Percentiles rank a stretch among this genome's conserved stretches.
Conservation (phyloP, 345 rosid species). For the Eucalyptus cloeziana region DNA sequence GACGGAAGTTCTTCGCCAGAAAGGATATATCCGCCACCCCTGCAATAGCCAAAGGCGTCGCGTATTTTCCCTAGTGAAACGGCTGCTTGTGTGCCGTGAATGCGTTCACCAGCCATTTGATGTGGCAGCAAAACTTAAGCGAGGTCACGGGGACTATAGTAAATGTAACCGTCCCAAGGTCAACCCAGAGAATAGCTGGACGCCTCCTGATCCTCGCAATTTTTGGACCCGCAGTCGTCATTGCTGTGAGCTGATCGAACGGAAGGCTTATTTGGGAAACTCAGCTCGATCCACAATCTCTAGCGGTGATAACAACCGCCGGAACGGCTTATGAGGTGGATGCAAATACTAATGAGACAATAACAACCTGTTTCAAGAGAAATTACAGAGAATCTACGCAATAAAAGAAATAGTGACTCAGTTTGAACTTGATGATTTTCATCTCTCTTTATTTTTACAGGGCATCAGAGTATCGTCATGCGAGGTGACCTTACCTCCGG, state of each 20-base stretch:
- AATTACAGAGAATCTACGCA: not conserved
- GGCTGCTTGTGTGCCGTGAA: not conserved
- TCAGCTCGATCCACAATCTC: slow-evolving; percentile 13
- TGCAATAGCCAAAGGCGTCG: slow-evolving; percentile 17
- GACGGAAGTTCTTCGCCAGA: slow-evolving; percentile 34
- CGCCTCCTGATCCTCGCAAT: slow-evolving; percentile 18
- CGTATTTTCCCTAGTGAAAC: slow-evolving; percentile 6
- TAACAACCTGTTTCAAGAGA: not conserved
- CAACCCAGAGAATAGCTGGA: slow-evolving; percentile 23
- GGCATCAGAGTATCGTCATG: slow-evolving; percentile 25
- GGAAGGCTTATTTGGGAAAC: slow-evolving; percentile 28
- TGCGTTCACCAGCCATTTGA: slow-evolving; percentile 16
- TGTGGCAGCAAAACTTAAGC: slow-evolving; percentile 32
- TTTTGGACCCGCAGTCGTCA: slow-evolving; percentile 27
- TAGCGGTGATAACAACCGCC: slow-evolving; percentile 17
- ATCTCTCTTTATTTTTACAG: not conserved
- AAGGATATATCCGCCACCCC: slow-evolving; percentile 31
- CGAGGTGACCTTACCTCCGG: slow-evolving; percentile 9
- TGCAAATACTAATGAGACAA: not conserved
- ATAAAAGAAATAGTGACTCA: not conserved
- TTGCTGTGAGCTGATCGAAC: slow-evolving; percentile 11
- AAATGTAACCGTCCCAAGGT: slow-evolving; percentile 17
- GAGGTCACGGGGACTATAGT: slow-evolving; percentile 10
- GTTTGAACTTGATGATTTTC: not conserved
- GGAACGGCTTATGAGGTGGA: slow-evolving; percentile 29